Base-by-base conservation (phyloP, 495 filamentous ascomycete species). In the Delitschia confertaspora region DNA sequence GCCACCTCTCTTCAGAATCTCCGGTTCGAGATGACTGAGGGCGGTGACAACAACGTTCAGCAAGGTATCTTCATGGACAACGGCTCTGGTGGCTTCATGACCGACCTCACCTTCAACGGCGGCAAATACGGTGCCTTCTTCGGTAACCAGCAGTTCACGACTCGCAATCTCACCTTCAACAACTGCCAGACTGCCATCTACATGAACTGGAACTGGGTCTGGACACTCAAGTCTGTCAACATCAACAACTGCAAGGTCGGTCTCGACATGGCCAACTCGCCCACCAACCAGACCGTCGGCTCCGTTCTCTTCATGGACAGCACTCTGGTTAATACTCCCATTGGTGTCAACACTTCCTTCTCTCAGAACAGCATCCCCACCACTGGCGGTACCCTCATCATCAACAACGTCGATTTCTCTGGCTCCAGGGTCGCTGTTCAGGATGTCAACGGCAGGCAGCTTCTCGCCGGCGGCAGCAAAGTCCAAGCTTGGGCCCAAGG, bases 1-100 rank as follows among this genome's bases (percentile, higher is more conserved):
- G 91, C 89, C 3, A 95, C 91, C 8, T 86, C 80, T 50, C 54
- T 76, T 4, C 62, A 69, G 51, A 76, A 76, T 51, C 64, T 73
- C 20, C 52, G 60, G 14, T 74, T 78, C 55, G 53, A 70, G 20
- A 71, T 74, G 70, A 45, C 58, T 22, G 49, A 61, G 34, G 56
- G 58, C 19, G 51, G 39, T 3, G 50, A 33, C 11, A 43, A 33
- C 38, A 53, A 50, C 22, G 56, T 63, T 14, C 63, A 66, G 38
- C 51, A 64, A 31, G 69, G 70, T 26, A 66, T 75, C 33, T 73
- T 71, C 71, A 95, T 95, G 82, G 91, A 96, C 61, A 96, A 95
- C 55, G 93, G 91, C 33, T 82, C 76, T 17, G 65, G 69, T 33
- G 70, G 70, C 7, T 70, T 67, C 49, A 57, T 72, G 39, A 47